Base-by-base conservation (phyloP, 2,329 filamentous ascomycete species). In the Phyllachora maydis region DNA sequence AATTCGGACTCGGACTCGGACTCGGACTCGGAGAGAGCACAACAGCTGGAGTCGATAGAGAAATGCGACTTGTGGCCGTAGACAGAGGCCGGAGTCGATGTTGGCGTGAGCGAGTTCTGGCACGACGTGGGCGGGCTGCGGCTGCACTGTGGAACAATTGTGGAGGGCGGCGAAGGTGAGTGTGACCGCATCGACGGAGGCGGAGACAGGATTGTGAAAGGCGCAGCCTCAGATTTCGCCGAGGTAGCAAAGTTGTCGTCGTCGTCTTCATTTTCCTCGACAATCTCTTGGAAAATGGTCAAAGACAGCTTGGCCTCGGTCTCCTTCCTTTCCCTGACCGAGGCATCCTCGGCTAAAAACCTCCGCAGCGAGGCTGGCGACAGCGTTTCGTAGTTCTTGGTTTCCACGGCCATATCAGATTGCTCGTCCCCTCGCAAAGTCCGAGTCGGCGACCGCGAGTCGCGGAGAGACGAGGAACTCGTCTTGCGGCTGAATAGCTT, bases 201-300 rank as follows among this genome's bases (percentile, higher is more conserved):
- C 6, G 62, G 61, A 3, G 63, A 65, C 10, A 66, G 42, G 19
- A 48, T 42, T 2, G 57, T 60, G 11, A 47, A 56, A 2, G 49
- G 39, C 12, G 49, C 43, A 3, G 29, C 46, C 25, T 65, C 60
- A 0, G 53, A 53, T 5, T 42, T 35, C 4, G 56, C 52, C 1
- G 57, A 56, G 4, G 51, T 55, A n/a, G 63, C 63, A 34, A 71
- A 70, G 42, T 69, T 69, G 31, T 67, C 61, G 33, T 70, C 64
- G 30, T 70, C 62, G 14, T 42, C 46, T 18, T 65, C 63, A 21
- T 46, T 47, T 24, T 59, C 56, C 26, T 62, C 59, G 6, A 41
- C 46, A 18, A 53, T 56, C 25, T 59, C 51, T 23, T 57, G 50
- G 2, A 54, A 50, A 12, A 59, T 56, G 18, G 35, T 33, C 13